Evolutionary conservation across 345 rosid genomes (phyloP).

Genomic region (Crucihimalaya himalaica): DNA sequence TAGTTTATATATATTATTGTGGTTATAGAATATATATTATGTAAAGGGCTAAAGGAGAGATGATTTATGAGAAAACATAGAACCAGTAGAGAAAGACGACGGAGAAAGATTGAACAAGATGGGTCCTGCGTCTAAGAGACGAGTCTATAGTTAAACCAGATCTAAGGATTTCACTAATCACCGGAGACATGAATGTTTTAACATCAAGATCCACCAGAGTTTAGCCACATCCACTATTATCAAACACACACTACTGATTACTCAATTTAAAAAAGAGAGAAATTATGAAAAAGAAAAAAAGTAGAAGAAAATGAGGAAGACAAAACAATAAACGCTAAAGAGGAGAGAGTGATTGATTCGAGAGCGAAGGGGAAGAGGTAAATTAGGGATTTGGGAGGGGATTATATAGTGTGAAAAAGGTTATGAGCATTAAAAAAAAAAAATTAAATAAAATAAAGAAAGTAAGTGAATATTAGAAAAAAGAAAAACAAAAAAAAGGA

Average conservation of each 20-base stretch:
- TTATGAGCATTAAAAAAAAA: neutral
- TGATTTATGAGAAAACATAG: constrained; percentile 77
- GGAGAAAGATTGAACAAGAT: constrained; percentile 98
- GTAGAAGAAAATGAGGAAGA: neutral
- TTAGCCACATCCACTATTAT: constrained; percentile 18
- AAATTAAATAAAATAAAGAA: neutral
- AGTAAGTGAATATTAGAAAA: neutral
- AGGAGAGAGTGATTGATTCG: constrained; percentile 11
- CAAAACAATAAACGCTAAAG: neutral
- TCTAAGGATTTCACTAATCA: constrained; percentile 44
- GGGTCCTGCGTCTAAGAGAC: constrained; percentile 82
- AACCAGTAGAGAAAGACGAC: constrained; percentile 96
- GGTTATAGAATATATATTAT: neutral
- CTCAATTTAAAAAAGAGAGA: neutral
- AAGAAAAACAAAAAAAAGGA: neutral
- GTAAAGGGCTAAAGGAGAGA: constrained; percentile 28
- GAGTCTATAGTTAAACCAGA: constrained; percentile 56
- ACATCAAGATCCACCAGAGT: constrained; percentile 40
- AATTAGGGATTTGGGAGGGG: constrained; percentile 14
- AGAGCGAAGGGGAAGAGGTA: constrained; percentile 38
- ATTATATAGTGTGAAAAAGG: constrained; percentile 17
- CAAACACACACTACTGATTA: neutral
- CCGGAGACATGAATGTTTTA: constrained; percentile 46
- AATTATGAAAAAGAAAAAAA: neutral
- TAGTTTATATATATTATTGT: neutral